Percentiles rank a stretch among this genome's conserved stretches.
Conservation (phyloP, 257 asterid species). For the Gentiana dahurica region DNA sequence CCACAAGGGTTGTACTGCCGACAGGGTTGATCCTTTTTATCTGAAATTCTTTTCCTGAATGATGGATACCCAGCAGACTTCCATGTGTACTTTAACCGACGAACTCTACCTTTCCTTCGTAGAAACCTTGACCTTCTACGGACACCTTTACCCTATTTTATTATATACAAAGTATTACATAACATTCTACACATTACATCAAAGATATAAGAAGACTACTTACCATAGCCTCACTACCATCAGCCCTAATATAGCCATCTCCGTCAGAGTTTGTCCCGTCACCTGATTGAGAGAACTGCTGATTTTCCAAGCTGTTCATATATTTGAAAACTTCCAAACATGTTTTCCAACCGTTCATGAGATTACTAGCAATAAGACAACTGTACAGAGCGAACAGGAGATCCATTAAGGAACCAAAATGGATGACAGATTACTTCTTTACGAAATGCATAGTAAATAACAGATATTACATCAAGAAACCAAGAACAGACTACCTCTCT, state of each 20-base stretch:
- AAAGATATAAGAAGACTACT: conserved; percentile 19
- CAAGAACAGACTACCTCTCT: too few species aligned
- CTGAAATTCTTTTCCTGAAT: conserved; percentile 78
- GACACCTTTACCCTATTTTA: conserved; percentile 60
- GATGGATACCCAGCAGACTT: conserved; percentile 90
- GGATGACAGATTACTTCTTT: not conserved
- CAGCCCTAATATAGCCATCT: conserved; percentile 58
- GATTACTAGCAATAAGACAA: conserved; percentile 90
- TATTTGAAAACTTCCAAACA: conserved; percentile 69
- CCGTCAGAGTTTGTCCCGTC: conserved; percentile 32
- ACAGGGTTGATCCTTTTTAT: conserved; percentile 86
- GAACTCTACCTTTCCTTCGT: conserved; percentile 84
- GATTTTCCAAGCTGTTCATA: conserved; percentile 66
- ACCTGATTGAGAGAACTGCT: conserved; percentile 32
- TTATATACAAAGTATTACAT: conserved; percentile 7
- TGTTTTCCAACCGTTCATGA: conserved; percentile 73
- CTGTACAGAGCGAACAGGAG: conserved; percentile 38
- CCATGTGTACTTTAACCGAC: conserved; percentile 85
- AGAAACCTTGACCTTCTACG: conserved; percentile 84
- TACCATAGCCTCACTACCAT: conserved; percentile 60
- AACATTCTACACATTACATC: not conserved
- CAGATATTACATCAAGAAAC: too few species aligned
- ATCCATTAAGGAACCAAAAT: conserved; percentile 11
- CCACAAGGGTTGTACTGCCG: conserved; percentile 93
- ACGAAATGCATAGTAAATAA: too few species aligned